phyloP scores from a whole-genome alignment of 176 grass and related monocot genomes.

The Puccinellia tenuiflora region DNA sequence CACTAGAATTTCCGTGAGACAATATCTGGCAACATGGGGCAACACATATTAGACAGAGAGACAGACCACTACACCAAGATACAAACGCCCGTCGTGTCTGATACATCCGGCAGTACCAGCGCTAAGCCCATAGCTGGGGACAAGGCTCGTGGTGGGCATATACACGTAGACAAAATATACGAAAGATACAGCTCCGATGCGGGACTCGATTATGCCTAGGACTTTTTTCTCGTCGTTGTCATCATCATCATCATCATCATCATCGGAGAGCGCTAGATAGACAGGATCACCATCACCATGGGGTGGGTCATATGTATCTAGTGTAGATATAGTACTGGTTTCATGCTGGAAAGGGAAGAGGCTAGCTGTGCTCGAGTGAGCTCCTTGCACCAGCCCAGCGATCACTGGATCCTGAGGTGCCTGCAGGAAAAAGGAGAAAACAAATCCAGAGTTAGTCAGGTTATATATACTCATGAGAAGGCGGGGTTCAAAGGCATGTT shows the following conservation, averaged over 20 bases:
- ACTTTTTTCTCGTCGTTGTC: neutral
- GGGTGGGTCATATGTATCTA: neutral
- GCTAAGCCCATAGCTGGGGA: neutral
- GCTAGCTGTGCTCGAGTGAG: neutral
- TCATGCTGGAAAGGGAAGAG: neutral
- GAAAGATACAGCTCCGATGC: conserved; percentile 24
- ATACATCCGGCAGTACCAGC: neutral
- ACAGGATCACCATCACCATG: neutral
- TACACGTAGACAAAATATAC: conserved; percentile 17
- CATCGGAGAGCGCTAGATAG: neutral
- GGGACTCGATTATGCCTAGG: conserved; percentile 16
- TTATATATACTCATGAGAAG: too few species aligned
- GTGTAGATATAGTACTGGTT: conserved; percentile 16
- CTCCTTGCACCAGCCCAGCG: neutral
- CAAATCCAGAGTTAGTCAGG: neutral
- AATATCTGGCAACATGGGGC: neutral
- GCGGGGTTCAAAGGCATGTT: neutral
- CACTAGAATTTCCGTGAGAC: neutral
- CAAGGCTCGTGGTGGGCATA: conserved; percentile 16
- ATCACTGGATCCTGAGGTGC: conserved; percentile 22
- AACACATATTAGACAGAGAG: conserved; percentile 5
- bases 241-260: too few species aligned
- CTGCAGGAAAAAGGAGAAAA: neutral
- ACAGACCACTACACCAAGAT: neutral
- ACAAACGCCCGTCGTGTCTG: neutral